Conservation (phyloP, 495 filamentous ascomycete species). For the Trypethelium eluteriae region DNA sequence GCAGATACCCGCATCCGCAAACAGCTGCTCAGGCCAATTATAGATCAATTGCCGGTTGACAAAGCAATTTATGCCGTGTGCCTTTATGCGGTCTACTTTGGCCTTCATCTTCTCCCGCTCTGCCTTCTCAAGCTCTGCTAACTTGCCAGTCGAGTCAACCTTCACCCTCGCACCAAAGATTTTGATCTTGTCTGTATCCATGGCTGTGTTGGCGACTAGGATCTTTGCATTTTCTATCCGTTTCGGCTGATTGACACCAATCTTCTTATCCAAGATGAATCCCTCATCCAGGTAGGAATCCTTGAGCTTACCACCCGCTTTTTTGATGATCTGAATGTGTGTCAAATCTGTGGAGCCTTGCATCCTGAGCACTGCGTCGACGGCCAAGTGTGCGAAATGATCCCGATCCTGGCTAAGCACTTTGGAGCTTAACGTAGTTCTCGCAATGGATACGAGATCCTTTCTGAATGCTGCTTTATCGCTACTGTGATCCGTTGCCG, state of each 20-base stretch:
- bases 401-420: constrained; percentile 88
- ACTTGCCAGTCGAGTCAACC: constrained; percentile 87
- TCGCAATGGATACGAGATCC: constrained; percentile 82
- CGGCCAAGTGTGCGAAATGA: constrained; percentile 85
- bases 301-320: constrained; percentile 91
- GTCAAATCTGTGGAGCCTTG: constrained; percentile 89
- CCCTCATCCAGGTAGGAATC: constrained; percentile 97
- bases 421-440: constrained; percentile 97
- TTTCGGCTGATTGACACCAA: constrained; percentile 97
- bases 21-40: constrained; percentile 99
- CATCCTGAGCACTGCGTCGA: constrained; percentile 82
- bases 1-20: constrained; percentile 93
- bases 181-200: constrained; percentile 99
- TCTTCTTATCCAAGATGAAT: constrained; percentile 97
- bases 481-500: constrained; percentile 80
- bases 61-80: constrained; percentile 99
- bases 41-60: constrained; percentile 98
- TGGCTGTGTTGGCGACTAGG: constrained; percentile 91
- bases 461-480: constrained; percentile 75
- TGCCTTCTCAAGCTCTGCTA: constrained; percentile 93
- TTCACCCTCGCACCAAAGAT: constrained; percentile 96
- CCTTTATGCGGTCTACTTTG: constrained; percentile 98
- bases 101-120: constrained; percentile 98
- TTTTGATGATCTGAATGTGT: constrained; percentile 99
- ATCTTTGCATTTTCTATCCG: constrained; percentile 97